phyloP scores from a whole-genome alignment of 495 filamentous ascomycete species.

The Viridothelium virens region DNA sequence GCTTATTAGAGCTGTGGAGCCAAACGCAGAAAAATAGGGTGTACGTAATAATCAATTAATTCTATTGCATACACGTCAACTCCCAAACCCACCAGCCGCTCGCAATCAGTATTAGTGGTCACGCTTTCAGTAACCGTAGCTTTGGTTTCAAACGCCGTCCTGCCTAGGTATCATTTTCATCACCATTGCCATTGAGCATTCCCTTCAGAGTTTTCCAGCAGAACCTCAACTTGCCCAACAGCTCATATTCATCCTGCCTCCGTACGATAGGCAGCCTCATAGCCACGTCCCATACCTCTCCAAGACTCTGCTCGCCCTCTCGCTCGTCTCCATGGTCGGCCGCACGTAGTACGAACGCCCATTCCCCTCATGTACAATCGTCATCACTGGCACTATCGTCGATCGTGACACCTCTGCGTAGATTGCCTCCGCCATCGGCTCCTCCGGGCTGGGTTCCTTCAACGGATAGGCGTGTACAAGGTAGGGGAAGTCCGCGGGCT shows the following conservation, averaged over 20 bases:
- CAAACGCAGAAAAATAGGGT: neutral
- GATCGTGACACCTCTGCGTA: neutral
- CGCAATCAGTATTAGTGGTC: neutral
- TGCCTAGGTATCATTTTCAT: too few relatives aligned
- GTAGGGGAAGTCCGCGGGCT: neutral
- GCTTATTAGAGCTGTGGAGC: neutral
- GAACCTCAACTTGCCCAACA: too few relatives aligned
- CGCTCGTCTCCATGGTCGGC: neutral
- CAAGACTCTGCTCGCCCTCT: neutral
- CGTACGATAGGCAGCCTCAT: too few relatives aligned
- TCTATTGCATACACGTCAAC: neutral
- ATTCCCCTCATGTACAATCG: neutral
- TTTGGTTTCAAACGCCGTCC: too few relatives aligned
- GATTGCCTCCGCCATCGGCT: neutral
- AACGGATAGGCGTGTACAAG: neutral
- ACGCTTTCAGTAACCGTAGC: too few relatives aligned
- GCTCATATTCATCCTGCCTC: too few relatives aligned
- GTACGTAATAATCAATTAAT: conserved; percentile 9
- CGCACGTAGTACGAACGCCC: neutral
- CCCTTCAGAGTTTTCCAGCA: too few relatives aligned
- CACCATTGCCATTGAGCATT: too few relatives aligned
- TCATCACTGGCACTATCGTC: neutral
- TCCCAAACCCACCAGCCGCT: neutral
- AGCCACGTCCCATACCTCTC: too few relatives aligned
- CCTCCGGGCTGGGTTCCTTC: neutral